phyloP scores from a whole-genome alignment of 345 rosid species.

The Cardamine chenopodiifolia region DNA sequence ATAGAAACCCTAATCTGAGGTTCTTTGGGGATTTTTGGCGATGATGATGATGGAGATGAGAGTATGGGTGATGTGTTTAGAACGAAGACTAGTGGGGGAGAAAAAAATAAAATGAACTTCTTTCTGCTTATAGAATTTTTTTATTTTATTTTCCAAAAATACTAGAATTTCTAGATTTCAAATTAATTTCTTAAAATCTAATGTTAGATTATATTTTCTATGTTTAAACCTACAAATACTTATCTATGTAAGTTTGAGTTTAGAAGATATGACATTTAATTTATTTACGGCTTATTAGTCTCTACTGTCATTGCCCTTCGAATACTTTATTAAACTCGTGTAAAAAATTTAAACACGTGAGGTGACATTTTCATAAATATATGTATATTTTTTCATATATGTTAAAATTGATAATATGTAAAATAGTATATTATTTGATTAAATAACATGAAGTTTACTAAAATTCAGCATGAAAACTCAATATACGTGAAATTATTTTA shows the following conservation, averaged over 20 bases:
- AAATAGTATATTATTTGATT: background rate
- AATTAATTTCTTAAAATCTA: background rate
- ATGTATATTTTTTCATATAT: background rate
- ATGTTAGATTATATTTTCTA: background rate
- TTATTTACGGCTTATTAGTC: background rate
- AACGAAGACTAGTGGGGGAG: slow-evolving; percentile 42
- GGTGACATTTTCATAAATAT: background rate
- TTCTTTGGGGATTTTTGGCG: slow-evolving; percentile 42
- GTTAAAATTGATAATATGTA: background rate
- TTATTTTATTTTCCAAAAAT: background rate
- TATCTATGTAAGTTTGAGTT: background rate
- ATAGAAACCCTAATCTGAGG: slow-evolving; percentile 62
- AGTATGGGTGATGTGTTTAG: slow-evolving; percentile 29
- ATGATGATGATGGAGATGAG: slow-evolving; percentile 26
- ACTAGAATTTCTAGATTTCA: background rate
- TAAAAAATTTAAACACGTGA: too few relatives aligned
- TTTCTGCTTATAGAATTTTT: slow-evolving; percentile 3
- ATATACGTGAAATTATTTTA: background rate
- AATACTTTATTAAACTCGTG: background rate
- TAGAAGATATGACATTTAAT: background rate
- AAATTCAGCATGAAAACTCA: background rate
- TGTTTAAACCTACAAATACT: background rate
- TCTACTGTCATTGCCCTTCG: background rate
- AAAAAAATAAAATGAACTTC: slow-evolving; percentile 37
- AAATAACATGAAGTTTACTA: background rate